Base-by-base conservation (phyloP, 1,284 basidiomycete species). In the Cryptococcus sp. region DNA sequence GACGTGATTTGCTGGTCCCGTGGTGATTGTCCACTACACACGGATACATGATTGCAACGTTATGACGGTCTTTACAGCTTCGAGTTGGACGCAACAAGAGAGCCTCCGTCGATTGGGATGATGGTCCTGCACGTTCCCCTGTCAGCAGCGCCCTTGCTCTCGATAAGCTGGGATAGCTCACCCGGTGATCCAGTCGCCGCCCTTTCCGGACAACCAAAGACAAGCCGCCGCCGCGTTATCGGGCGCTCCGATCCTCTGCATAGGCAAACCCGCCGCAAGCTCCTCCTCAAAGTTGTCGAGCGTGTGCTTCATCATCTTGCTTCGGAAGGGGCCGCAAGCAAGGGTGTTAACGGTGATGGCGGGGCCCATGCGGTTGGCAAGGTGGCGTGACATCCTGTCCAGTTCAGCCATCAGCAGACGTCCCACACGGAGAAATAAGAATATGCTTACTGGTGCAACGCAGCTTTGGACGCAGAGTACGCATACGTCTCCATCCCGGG, bases 261-360 rank as follows among this genome's bases (percentile, higher is more conserved):
- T 73, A 2, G 85, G 85, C 23, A 85, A 79, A 52, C 68, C 50
- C 38, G 65, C 75, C 2, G 81, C 70, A 52, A 87, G 78, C 15
- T 71, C 61, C 20, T 83, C 79, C 46, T 83, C 82, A 18, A 73
- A 68, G 1, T 78, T 76, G 39, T 81, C 78, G 37, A 87, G 76
- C 12, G 82, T 83, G 33, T 82, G 78, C 4, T 81, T 80, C 77
- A 86, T 87, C 84, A 87, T 76, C 58, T 71, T 72, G 13, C 67
- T 72, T 20, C 68, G 59, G 67, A 72, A 80, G 64, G 69, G 71
- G 72, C 84, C 86, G 56, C 85, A 85, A 2, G 86, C 85, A 57
- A 88, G 83, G 5, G 84, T 83, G 69, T 88, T 88, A 69, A 84
- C 83, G 16, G 82, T 82, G 62, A 88, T 83, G 2, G 82, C 81